Conservation (phyloP, 345 rosid genomes). For the Euclidium syriacum region DNA sequence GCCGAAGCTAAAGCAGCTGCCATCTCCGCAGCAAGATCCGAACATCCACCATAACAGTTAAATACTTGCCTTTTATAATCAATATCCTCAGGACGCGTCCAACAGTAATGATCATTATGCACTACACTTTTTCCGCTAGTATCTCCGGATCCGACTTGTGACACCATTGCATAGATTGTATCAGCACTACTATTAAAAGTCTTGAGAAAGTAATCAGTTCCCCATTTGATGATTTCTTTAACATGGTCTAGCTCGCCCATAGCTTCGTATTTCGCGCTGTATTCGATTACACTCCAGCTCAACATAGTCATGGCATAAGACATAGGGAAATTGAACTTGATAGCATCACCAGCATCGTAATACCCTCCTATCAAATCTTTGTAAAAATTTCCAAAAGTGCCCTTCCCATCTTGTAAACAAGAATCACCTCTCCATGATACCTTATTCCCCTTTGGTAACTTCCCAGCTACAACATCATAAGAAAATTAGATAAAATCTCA, state of each 20-base stretch:
- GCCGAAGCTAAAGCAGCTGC: slow-evolving; percentile 90
- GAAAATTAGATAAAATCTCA: no score
- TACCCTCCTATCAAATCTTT: slow-evolving; percentile 78
- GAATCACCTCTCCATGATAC: slow-evolving; percentile 88
- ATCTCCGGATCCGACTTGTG: slow-evolving; percentile 66
- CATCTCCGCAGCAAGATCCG: slow-evolving; percentile 94
- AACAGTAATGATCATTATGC: slow-evolving; percentile 79
- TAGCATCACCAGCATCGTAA: slow-evolving; percentile 93
- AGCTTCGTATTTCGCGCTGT: slow-evolving; percentile 79
- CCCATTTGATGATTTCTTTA: slow-evolving; percentile 89
- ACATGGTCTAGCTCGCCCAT: slow-evolving; percentile 83
- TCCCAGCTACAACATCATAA: slow-evolving; percentile 71
- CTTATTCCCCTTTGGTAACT: slow-evolving; percentile 60
- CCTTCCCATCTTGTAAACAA: slow-evolving; percentile 67
- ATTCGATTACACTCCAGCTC: slow-evolving; percentile 97
- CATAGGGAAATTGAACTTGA: slow-evolving; percentile 76
- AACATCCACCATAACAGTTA: slow-evolving; percentile 48
- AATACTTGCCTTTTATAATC: slow-evolving; percentile 51
- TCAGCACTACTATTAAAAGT: slow-evolving; percentile 74
- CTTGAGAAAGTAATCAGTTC: slow-evolving; percentile 80
- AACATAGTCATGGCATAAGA: slow-evolving; percentile 89
- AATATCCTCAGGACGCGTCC: slow-evolving; percentile 98
- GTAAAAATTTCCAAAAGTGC: slow-evolving; percentile 24
- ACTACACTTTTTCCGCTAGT: slow-evolving; percentile 47
- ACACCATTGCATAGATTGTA: slow-evolving; percentile 40